Percentiles rank a stretch among this genome's conserved stretches.
Evolutionary conservation across 345 rosid species (phyloP).

Genomic region (Corchorus olitorius): DNA sequence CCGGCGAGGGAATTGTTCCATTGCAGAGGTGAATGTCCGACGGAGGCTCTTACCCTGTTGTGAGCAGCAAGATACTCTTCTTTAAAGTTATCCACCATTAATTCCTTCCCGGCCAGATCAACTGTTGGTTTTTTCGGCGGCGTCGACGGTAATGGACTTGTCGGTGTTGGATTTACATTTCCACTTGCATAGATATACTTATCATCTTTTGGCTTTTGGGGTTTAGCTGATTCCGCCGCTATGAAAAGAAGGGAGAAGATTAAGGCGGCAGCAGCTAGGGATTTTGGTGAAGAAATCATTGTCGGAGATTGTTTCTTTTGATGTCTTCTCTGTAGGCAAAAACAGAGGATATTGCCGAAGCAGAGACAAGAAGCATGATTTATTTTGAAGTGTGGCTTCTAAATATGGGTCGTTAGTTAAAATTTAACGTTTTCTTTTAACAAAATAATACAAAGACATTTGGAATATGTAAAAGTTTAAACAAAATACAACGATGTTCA

Average conservation of each 20-base stretch:
- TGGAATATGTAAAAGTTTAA: too few relatives aligned
- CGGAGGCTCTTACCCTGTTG: neutral
- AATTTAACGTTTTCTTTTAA: neutral
- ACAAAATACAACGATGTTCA: too few relatives aligned
- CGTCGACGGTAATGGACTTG: constrained; percentile 21
- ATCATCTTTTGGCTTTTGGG: neutral
- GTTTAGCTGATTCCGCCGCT: neutral
- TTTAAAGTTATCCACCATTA: neutral
- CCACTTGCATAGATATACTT: neutral
- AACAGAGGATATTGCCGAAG: neutral
- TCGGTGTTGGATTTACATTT: constrained; percentile 12
- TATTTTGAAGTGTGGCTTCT: neutral
- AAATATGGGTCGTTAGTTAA: neutral
- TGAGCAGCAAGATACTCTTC: neutral
- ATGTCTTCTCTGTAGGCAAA: neutral
- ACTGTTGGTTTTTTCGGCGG: neutral
- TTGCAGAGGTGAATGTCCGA: neutral
- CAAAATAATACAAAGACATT: neutral
- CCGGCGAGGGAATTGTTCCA: neutral
- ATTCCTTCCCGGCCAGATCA: neutral
- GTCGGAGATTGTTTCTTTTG: too few relatives aligned
- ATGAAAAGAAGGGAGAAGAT: neutral
- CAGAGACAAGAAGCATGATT: neutral
- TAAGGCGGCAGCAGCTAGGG: neutral
- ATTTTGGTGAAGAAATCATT: neutral